Base-by-base conservation (phyloP, 768 basidiomycete genomes). In the Boletus eberwhitei region DNA sequence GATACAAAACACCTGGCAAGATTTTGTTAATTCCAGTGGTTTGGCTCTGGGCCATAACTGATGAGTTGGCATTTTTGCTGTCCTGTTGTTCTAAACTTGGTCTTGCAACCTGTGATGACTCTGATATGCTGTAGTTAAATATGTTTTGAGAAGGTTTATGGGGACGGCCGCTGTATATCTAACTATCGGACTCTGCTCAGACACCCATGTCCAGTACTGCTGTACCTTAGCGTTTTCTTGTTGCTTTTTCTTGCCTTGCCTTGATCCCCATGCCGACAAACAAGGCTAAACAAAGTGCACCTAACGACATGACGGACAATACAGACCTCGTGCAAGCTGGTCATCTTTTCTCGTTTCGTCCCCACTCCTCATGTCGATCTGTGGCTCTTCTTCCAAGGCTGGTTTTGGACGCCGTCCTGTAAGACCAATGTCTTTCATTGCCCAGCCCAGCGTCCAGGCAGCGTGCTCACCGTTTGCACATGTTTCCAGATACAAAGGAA, bases 1-100 rank as follows among this genome's bases (percentile, higher is more conserved):
- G 48, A 75, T 86, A 76, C 80, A 84, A 26, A 70, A 79, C 13
- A 82, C 80, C 5, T 86, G 85, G 85, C 75, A 82, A 52, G 83
- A 86, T 26, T 86, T 86, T 61, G 84, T 86, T 42, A 47, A 55
- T 26, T 59, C 67, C 2, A 73, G 71, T 8, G 67, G 66, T 21
- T 37, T 67, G 38, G 49, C 59, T 42, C 41, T 65, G 45, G 39
- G 49, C 19, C 59, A 59, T n/a, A 57, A 55, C 14, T 53, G 46
- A 57, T 56, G 50, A 50, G 39, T 35, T 48, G 36, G 8, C 29
- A 29, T 48, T 38, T 45, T 52, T 48, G 11, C 21, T 48, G 29
- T 35, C 17, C 8, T 41, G 39, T 36, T 46, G 21, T 38, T n/a
- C 6, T 53, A 44, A 41, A 41, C 51, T 13, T 21, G 58, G 42